Evolutionary conservation across 2,329 filamentous ascomycete species (phyloP), one percentile per base, ranked within the genome.

Genomic region (Metarhizium robertsii): DNA sequence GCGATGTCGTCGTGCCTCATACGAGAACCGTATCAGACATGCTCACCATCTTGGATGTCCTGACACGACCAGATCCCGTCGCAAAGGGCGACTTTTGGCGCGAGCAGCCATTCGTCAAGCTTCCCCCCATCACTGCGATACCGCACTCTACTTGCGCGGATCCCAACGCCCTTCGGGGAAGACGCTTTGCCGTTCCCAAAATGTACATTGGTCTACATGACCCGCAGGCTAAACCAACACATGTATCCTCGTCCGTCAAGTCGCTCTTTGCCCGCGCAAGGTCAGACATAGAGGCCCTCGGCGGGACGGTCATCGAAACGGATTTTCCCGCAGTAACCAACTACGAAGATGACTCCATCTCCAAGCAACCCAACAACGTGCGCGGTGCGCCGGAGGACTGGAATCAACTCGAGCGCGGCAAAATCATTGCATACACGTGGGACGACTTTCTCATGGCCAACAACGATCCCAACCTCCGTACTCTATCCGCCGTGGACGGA

Each of bases 1-100:
- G 78, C 59, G 79, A 82, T 65, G 74, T 77, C 1, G 65, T 79
- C 0, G 75, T 79, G 0, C 78, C 78, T 1, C 75, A 79, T 58
- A 75, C 78, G 1, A 66, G 78, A 45, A 76, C 72, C 0, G 67
- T 80, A 34, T 60, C 63, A 6, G 79, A 81, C 63, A 67, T 81
- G 66, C 68, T 80, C 20, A 61, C 65, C 1, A 60, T 83, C 2
- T 64, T 81, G 2, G 71, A 77, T 54, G 70, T 78, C 5, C 69
- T 81, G 53, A 71, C 70, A 1, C 67, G 65, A 1, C 64, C 70
- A 0, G 79, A 81, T 58, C n/a, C 61, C 3, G 64, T 69, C 4
- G 69, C 67, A 0, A 59, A 62, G 6, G 75, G 76, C 1, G 79
- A 83, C 59, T 81, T 82, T 61, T 81, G 78, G 72, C 69, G 77